These are phyloP conservation scores for Myrica gale DNA, from an alignment of 306 rosid species.

Conservation along the genomic window DNA sequence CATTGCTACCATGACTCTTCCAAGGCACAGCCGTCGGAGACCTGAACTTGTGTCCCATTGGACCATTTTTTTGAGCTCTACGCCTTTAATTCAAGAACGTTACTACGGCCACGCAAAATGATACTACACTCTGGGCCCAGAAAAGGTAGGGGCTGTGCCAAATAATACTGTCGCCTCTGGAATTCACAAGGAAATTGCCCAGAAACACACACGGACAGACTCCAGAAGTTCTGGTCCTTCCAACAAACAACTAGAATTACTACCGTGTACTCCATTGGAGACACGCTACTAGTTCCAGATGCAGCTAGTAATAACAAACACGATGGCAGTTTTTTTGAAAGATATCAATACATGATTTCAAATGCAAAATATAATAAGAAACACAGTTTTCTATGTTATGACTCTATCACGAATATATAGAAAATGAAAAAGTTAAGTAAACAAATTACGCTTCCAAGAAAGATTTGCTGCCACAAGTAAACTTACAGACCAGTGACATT, in stretches of 20 bases:
- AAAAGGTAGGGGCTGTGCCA: no score
- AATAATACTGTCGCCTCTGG: background rate
- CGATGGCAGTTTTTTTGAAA: background rate
- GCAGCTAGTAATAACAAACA: background rate
- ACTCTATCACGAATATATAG: background rate
- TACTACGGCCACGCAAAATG: background rate
- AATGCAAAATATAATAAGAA: background rate
- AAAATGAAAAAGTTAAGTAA: conserved; percentile 17
- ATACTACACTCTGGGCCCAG: background rate
- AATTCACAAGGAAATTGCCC: background rate
- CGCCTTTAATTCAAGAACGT: background rate
- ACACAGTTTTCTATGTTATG: background rate
- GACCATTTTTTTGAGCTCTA: background rate
- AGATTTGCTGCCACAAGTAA: conserved; percentile 19
- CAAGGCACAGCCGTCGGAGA: background rate
- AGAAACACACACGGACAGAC: background rate
- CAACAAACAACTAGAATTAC: background rate
- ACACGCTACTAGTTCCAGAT: background rate
- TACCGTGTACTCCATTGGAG: no score
- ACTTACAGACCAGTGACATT: conserved; percentile 25
- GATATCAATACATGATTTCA: background rate
- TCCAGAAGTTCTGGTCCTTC: background rate
- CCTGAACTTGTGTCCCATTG: background rate
- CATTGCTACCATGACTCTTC: background rate
- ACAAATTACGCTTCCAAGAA: conserved; percentile 11